Evolutionary conservation across 306 rosid species (phyloP).

Genomic region (Lathyrus tuberosus): DNA sequence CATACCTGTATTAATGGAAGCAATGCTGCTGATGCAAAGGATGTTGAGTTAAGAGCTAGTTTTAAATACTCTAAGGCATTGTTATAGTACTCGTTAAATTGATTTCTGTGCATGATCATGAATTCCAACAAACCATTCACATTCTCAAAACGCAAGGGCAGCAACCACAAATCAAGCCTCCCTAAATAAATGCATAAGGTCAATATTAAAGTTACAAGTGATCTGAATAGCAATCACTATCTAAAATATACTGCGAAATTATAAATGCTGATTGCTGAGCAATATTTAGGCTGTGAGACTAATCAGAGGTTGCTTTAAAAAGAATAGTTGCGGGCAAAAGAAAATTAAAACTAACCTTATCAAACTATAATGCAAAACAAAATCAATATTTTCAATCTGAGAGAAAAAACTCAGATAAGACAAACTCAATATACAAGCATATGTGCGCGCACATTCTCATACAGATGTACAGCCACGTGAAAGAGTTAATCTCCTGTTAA

Average conservation of each 20-base stretch:
- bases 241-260: slow-evolving; percentile 17
- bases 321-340: background rate
- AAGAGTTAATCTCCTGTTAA: background rate
- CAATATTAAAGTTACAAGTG: slow-evolving; percentile 21
- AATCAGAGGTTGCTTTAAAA: slow-evolving; percentile 21
- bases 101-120: slow-evolving; percentile 39
- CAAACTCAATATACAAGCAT: slow-evolving; percentile 26
- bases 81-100: slow-evolving; percentile 54
- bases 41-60: slow-evolving; percentile 56
- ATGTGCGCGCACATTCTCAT: background rate
- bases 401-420: slow-evolving; percentile 15
- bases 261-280: background rate
- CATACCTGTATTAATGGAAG: slow-evolving; percentile 82
- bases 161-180: slow-evolving; percentile 60
- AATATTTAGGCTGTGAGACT: slow-evolving; percentile 18
- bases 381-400: slow-evolving; percentile 21
- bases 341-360: slow-evolving; percentile 28
- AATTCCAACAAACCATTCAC: slow-evolving; percentile 49
- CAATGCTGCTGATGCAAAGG: slow-evolving; percentile 59
- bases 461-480: slow-evolving; percentile 15
- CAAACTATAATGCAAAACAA: slow-evolving; percentile 18
- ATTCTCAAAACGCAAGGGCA: slow-evolving; percentile 68
- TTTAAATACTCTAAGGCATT: slow-evolving; percentile 62
- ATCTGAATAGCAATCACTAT: slow-evolving; percentile 16
- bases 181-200: slow-evolving; percentile 52